Evolutionary conservation across 2,329 filamentous ascomycete species (phyloP), one percentile per base, ranked within the genome.

Genomic region (Domatiomyces catenatus): DNA sequence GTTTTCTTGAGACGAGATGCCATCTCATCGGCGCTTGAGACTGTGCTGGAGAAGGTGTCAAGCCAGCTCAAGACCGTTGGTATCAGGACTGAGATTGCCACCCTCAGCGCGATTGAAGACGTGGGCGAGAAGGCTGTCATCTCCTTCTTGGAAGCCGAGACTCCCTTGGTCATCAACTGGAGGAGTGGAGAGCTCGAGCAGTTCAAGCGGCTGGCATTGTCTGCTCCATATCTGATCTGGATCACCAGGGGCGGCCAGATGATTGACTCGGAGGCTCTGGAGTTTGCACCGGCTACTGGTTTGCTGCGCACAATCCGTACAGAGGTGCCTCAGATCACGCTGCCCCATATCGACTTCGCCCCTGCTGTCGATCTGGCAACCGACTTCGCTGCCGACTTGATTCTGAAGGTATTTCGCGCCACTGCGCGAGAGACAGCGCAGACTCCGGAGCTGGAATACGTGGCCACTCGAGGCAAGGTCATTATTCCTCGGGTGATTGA

Each of bases 201-300:
- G 7, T 52, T 67, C 36, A 60, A 62, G 50, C 51, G 44, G 15
- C 56, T 65, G 43, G 58, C 59, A 26, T 49, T 53, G 39, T 51
- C 55, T 10, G 53, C 58, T 8, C 57, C 57, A 3, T 52, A 56
- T 6, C 50, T 65, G 17, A 53, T 65, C 15, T 67, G 64, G 64
- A 54, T 62, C 8, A 64, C 59, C 4, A 47, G 46, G 12, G 53
- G 54, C 28, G 47, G 53, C 39, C 50, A 50, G 44, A 50, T 55
- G 42, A 46, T 52, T 28, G 44, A 52, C 8, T 42, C 44, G 26
- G 48, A 46, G 51, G 32, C 26, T 8, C 6, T 28, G 39, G 56
- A 56, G 39, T 48, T 50, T 22, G 60, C 47, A 7, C 56, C 58
- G 0, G 56, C 55, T 3, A 48, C 53, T 6, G 60, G 59, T 8